phyloP scores from a whole-genome alignment of 2,329 filamentous ascomycete species.

The Aspergillus neoniger region DNA sequence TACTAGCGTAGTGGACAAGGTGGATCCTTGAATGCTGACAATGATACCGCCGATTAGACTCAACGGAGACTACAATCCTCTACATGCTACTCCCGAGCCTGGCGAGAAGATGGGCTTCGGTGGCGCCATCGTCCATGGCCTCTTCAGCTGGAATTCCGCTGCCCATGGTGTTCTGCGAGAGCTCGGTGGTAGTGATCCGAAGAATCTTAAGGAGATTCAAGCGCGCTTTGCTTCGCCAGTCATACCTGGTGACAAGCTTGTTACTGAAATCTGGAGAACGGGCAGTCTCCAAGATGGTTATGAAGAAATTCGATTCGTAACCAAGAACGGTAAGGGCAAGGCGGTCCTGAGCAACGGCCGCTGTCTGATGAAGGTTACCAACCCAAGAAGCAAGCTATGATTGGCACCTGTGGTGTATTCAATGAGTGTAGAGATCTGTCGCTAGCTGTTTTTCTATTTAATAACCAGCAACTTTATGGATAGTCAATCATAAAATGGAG shows the following conservation, averaged over 20 bases:
- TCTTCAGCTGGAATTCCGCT: slow-evolving; percentile 83
- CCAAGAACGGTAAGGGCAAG: slow-evolving; percentile 76
- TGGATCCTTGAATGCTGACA: neutral
- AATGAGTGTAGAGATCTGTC: neutral
- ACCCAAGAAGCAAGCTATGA: slow-evolving; percentile 65
- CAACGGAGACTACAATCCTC: slow-evolving; percentile 92
- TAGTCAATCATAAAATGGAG: neutral
- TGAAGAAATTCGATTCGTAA: slow-evolving; percentile 82
- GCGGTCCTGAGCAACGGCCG: slow-evolving; percentile 84
- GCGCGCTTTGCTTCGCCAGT: slow-evolving; percentile 85
- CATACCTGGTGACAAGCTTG: slow-evolving; percentile 77
- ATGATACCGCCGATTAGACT: slow-evolving; percentile 54
- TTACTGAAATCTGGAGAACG: slow-evolving; percentile 78
- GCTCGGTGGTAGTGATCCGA: slow-evolving; percentile 74
- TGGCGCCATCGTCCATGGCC: slow-evolving; percentile 83
- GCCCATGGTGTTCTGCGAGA: slow-evolving; percentile 71
- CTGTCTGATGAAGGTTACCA: slow-evolving; percentile 70
- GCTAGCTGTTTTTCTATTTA: no score
- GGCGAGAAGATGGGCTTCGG: slow-evolving; percentile 89
- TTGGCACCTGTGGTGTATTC: neutral
- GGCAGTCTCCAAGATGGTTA: slow-evolving; percentile 64
- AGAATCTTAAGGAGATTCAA: slow-evolving; percentile 84
- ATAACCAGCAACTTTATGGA: no score
- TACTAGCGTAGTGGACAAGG: neutral
- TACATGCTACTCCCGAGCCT: slow-evolving; percentile 83